phyloP scores from a whole-genome alignment of 176 grass and related monocot genomes.

The Saccharum officinarum region DNA sequence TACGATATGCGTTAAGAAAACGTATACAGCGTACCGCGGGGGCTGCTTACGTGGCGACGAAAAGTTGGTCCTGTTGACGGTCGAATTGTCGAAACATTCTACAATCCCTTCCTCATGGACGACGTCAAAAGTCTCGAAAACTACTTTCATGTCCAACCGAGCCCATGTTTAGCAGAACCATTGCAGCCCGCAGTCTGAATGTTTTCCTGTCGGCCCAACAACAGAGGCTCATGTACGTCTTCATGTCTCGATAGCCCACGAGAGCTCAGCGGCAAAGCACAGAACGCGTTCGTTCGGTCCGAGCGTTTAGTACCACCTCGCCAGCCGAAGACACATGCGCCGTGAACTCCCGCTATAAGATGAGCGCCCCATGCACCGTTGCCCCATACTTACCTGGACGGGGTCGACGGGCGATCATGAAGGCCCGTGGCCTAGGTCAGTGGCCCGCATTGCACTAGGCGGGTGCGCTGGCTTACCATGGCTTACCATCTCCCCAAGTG shows the following conservation, averaged over 20 bases:
- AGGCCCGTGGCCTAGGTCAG: slow-evolving; percentile 30
- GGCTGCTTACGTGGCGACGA: too few species aligned
- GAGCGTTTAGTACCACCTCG: background rate
- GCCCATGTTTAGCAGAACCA: background rate
- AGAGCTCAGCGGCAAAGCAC: too few species aligned
- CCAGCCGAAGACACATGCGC: background rate
- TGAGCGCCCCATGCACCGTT: too few species aligned
- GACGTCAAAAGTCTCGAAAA: too few species aligned
- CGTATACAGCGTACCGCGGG: too few species aligned
- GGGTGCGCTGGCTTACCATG: slow-evolving; percentile 49
- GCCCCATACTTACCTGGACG: slow-evolving; percentile 37
- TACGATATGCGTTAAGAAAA: too few species aligned
- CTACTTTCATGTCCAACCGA: too few species aligned
- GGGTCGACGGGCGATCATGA: slow-evolving; percentile 31
- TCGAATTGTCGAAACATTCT: too few species aligned
- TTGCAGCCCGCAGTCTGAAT: background rate
- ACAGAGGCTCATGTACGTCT: background rate
- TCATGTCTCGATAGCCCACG: background rate
- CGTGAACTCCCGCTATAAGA: too few species aligned
- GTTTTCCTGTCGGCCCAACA: background rate
- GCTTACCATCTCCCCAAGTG: slow-evolving; percentile 50
- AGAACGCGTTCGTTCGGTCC: background rate
- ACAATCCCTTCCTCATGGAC: too few species aligned
- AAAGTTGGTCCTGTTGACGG: too few species aligned
- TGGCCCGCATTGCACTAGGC: slow-evolving; percentile 41